A percentile compares a stretch with the other conserved stretches of the same genome.
Evolutionary conservation across 2,329 filamentous ascomycete species (phyloP).

Genomic region (Tolypocladium tundrense): DNA sequence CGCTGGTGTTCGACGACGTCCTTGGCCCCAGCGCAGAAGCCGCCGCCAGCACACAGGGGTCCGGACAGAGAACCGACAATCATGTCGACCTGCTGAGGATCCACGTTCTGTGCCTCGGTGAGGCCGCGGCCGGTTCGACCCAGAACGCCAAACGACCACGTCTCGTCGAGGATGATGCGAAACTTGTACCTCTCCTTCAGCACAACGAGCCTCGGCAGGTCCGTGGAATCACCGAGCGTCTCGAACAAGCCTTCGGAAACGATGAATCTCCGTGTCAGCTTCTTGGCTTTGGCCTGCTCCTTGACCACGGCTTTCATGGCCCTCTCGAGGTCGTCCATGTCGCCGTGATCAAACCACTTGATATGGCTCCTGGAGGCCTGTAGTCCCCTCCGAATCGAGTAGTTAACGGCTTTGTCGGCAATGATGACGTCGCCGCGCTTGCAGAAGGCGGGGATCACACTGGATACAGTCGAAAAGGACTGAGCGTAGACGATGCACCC

Average conservation of each 20-base stretch:
- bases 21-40: conserved; percentile 85
- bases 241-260: conserved; percentile 95
- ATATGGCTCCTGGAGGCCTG: conserved; percentile 88
- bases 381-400: conserved; percentile 84
- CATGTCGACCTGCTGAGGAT: conserved; percentile 90
- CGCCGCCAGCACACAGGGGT: conserved; percentile 82
- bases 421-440: conserved; percentile 97
- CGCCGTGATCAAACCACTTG: conserved; percentile 89
- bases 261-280: conserved; percentile 84
- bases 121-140: conserved; percentile 84
- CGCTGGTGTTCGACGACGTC: conserved; percentile 96
- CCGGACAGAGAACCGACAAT: conserved; percentile 88
- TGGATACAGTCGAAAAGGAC: conserved; percentile 92
- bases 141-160: conserved; percentile 91
- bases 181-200: conserved; percentile 97
- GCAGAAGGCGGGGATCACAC: conserved; percentile 91
- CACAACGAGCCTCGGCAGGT: conserved; percentile 84
- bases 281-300: conserved; percentile 76
- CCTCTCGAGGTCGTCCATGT: conserved; percentile 85
- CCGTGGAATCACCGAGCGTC: conserved; percentile 71
- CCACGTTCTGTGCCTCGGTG: conserved; percentile 94
- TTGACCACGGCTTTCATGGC: conserved; percentile 77
- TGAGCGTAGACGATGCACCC: conserved; percentile 94
- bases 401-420: conserved; percentile 87
- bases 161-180: conserved; percentile 93